A percentile compares a stretch with the other conserved stretches of the same genome.
Conservation (phyloP, 495 filamentous ascomycete genomes). For the Tetracladium setigerum region DNA sequence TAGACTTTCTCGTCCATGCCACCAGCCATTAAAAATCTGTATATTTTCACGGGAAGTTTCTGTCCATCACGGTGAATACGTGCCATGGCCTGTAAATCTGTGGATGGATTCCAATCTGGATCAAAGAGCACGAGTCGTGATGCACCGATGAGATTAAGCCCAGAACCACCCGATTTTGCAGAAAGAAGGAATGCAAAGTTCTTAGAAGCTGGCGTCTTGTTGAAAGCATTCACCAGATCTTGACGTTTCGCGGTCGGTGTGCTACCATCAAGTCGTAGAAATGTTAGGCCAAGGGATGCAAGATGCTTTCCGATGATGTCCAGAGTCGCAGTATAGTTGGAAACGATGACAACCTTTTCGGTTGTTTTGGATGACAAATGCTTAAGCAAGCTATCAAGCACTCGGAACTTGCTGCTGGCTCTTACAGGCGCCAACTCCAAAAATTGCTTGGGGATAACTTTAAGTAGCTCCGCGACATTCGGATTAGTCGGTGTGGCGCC, state of each 20-base stretch:
- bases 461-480: constrained; percentile 42
- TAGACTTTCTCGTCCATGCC: constrained; percentile 79
- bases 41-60: constrained; percentile 62
- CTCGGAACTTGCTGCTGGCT: constrained; percentile 62
- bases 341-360: constrained; percentile 76
- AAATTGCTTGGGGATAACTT: constrained; percentile 48
- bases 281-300: constrained; percentile 52
- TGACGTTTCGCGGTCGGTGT: constrained; percentile 65
- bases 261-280: constrained; percentile 66
- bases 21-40: constrained; percentile 64
- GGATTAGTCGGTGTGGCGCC: constrained; percentile 27
- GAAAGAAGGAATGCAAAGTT: constrained; percentile 75
- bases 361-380: constrained; percentile 49
- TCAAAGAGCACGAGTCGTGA: constrained; percentile 72
- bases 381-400: constrained; percentile 62
- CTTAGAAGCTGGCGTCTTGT: constrained; percentile 44
- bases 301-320: constrained; percentile 62
- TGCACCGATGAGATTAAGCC: constrained; percentile 73
- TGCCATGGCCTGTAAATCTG: constrained; percentile 80
- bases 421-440: constrained; percentile 49
- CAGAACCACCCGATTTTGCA: constrained; percentile 68
- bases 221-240: constrained; percentile 70
- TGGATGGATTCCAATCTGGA: constrained; percentile 78
- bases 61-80: constrained; percentile 76
- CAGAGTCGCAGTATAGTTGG: constrained; percentile 74